Percentiles rank a stretch among this genome's conserved stretches.
Conservation (phyloP, 78 protist genomes). For the Isochrysis galbana region DNA sequence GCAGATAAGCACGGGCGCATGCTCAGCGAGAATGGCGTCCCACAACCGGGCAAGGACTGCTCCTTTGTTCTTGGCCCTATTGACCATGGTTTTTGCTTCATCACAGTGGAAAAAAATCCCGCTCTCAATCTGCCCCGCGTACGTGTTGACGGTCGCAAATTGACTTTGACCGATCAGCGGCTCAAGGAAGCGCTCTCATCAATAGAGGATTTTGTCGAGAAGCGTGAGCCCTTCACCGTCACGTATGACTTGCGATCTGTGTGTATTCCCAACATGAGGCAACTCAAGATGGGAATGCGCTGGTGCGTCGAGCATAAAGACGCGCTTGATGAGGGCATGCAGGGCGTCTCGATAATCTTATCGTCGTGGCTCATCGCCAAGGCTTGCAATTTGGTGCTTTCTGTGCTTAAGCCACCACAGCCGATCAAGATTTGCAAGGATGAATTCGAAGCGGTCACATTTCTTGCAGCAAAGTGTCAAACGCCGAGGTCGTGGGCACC, state of each 20-base stretch:
- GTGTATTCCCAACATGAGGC: background rate
- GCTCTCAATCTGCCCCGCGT: background rate
- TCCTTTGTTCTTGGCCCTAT: background rate
- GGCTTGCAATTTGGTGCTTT: background rate
- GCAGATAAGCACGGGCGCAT: too few relatives aligned
- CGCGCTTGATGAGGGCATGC: background rate
- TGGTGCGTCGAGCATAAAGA: background rate
- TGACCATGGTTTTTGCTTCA: background rate
- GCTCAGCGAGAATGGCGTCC: too few relatives aligned
- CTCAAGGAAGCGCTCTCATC: background rate
- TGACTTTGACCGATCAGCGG: background rate
- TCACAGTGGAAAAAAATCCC: background rate
- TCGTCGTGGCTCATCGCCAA: background rate
- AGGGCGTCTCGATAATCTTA: background rate
- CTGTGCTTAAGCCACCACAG: conserved; percentile 10
- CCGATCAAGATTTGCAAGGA: background rate
- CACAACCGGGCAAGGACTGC: background rate
- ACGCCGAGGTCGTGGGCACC: background rate
- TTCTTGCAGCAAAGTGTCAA: background rate
- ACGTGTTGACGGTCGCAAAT: background rate
- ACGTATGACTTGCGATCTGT: background rate
- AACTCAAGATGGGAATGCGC: background rate
- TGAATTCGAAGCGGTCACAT: background rate
- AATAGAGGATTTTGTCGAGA: background rate
- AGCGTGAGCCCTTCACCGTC: background rate